Conservation (phyloP, 1,139 yeast species). For the Hansenula anomala region DNA sequence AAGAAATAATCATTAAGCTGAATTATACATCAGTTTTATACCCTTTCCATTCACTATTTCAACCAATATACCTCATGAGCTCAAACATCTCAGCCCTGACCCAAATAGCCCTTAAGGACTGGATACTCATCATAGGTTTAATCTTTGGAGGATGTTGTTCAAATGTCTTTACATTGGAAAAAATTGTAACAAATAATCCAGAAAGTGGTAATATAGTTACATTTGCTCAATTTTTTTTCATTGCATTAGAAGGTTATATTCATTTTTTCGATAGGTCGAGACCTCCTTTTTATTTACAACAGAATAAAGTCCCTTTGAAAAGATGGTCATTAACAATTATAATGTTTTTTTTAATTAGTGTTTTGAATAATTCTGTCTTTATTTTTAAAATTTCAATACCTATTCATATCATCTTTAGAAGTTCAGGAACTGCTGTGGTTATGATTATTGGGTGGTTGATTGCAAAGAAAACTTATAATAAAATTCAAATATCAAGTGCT, state of each 20-base stretch:
- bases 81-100: slow-evolving; percentile 10
- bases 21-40: too few species aligned
- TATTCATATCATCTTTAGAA: slow-evolving; percentile 60
- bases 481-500: slow-evolving; percentile 45
- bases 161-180: slow-evolving; percentile 61
- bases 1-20: too few species aligned
- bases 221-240: slow-evolving; percentile 53
- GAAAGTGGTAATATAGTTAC: slow-evolving; percentile 52
- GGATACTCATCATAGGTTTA: slow-evolving; percentile 27
- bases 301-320: slow-evolving; percentile 41
- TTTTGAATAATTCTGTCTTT: slow-evolving; percentile 57
- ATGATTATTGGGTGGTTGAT: slow-evolving; percentile 51
- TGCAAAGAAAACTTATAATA: slow-evolving; percentile 41
- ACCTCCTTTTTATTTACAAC: slow-evolving; percentile 23
- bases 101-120: slow-evolving; percentile 19
- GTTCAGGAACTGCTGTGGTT: slow-evolving; percentile 60
- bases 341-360: slow-evolving; percentile 47
- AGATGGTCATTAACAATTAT: slow-evolving; percentile 46
- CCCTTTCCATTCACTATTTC: too few species aligned
- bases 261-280: slow-evolving; percentile 28
- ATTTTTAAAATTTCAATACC: slow-evolving; percentile 59
- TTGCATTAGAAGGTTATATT: slow-evolving; percentile 41
- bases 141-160: slow-evolving; percentile 75
- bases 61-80: too few species aligned
- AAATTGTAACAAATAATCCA: slow-evolving; percentile 36